Percentiles rank a stretch among this genome's conserved stretches.
phyloP scores from a whole-genome alignment of 306 rosid genomes.

The Trifolium repens region DNA sequence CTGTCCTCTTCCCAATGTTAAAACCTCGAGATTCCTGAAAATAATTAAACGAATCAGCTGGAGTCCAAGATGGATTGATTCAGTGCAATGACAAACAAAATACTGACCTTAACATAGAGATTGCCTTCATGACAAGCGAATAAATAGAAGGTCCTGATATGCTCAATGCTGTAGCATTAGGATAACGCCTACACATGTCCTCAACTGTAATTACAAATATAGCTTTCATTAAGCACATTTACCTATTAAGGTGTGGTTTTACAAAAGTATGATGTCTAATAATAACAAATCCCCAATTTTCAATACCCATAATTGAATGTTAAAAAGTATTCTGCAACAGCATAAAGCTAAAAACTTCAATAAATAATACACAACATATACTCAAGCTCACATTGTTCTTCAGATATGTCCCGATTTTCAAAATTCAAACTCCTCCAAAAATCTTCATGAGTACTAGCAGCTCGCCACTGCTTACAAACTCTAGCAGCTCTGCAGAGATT shows the following conservation, averaged over 20 bases:
- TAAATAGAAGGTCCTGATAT: slow-evolving; percentile 73
- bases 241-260: neutral
- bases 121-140: slow-evolving; percentile 79
- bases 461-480: slow-evolving; percentile 94
- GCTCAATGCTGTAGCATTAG: slow-evolving; percentile 89
- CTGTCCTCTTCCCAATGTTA: slow-evolving; percentile 79
- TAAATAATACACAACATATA: slow-evolving; percentile 1
- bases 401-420: slow-evolving; percentile 84
- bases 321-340: neutral
- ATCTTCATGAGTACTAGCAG: slow-evolving; percentile 97
- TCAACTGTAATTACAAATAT: slow-evolving; percentile 65
- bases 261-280: neutral
- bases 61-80: slow-evolving; percentile 15
- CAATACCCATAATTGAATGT: slow-evolving; percentile 1
- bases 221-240: slow-evolving; percentile 42
- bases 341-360: neutral
- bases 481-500: slow-evolving; percentile 94
- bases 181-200: slow-evolving; percentile 95
- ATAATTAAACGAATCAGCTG: slow-evolving; percentile 40
- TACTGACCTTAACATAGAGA: slow-evolving; percentile 69
- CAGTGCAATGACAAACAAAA: slow-evolving; percentile 3
- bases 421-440: slow-evolving; percentile 92
- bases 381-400: slow-evolving; percentile 82
- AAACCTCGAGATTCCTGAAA: slow-evolving; percentile 85
- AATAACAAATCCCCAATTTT: neutral